These are phyloP conservation scores for Iris pallida DNA, from an alignment of 116 monocot species.

Conservation along the genomic window DNA sequence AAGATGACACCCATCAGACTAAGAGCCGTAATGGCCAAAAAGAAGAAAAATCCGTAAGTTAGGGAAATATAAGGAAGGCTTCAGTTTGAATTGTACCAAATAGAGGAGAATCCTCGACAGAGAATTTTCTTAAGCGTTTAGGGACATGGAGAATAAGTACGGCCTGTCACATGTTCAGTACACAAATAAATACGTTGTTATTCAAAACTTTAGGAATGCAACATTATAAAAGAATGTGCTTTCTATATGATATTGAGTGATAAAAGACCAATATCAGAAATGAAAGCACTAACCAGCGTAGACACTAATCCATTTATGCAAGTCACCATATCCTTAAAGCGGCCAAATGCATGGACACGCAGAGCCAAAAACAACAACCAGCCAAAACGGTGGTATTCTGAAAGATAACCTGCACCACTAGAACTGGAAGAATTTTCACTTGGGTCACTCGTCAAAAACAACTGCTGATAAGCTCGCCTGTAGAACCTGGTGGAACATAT, in stretches of 20 bases:
- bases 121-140: slow-evolving; percentile 52
- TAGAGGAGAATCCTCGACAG: slow-evolving; percentile 35
- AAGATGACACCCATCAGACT: neutral
- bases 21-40: neutral
- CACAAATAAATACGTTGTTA: slow-evolving; percentile 2
- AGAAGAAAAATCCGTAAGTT: too few relatives aligned
- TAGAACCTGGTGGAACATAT: slow-evolving; percentile 47
- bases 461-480: slow-evolving; percentile 51
- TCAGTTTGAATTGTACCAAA: slow-evolving; percentile 34
- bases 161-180: slow-evolving; percentile 41
- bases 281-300: slow-evolving; percentile 58
- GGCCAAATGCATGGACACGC: slow-evolving; percentile 60
- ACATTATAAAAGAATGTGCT: neutral
- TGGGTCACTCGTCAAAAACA: slow-evolving; percentile 42
- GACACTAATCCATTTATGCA: slow-evolving; percentile 83
- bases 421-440: slow-evolving; percentile 22
- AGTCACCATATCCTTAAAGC: slow-evolving; percentile 79
- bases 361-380: slow-evolving; percentile 90
- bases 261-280: neutral
- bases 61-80: too few relatives aligned
- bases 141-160: slow-evolving; percentile 84
- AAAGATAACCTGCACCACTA: slow-evolving; percentile 23
- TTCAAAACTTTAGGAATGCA: neutral
- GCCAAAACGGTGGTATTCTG: slow-evolving; percentile 81
- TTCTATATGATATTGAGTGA: neutral